Conservation (phyloP, 371 early-diverging fungal species). For the Apophysomyces trapeziformis region DNA sequence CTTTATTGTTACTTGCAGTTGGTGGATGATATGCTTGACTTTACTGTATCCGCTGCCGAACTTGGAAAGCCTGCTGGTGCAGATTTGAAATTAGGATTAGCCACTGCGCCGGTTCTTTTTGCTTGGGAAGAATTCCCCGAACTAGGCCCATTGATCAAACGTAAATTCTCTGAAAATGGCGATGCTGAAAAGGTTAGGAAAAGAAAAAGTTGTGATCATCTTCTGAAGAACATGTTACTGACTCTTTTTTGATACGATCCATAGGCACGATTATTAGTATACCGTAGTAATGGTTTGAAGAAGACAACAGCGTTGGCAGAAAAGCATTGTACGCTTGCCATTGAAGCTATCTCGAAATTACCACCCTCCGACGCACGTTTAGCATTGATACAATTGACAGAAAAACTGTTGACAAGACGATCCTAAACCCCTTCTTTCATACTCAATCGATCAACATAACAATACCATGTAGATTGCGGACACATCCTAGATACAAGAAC, state of each 20-base stretch:
- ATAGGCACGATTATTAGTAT: conserved; percentile 71
- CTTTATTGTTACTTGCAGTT: conserved; percentile 48
- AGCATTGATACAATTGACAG: conserved; percentile 68
- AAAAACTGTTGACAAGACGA: conserved; percentile 54
- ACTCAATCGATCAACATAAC: neutral
- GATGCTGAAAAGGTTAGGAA: conserved; percentile 62
- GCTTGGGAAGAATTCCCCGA: conserved; percentile 91
- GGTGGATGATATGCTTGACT: conserved; percentile 93
- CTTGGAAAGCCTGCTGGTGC: conserved; percentile 92
- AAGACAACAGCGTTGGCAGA: conserved; percentile 65
- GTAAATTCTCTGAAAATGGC: conserved; percentile 75
- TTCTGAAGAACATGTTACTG: no score
- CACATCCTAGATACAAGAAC: neutral
- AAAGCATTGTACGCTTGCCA: conserved; percentile 63
- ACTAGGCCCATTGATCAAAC: conserved; percentile 81
- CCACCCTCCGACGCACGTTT: conserved; percentile 73
- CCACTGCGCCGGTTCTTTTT: conserved; percentile 93
- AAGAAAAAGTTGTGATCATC: neutral
- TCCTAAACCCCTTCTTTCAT: conserved; percentile 18
- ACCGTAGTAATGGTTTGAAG: conserved; percentile 70
- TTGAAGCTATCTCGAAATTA: conserved; percentile 57
- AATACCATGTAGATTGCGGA: neutral
- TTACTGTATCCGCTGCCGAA: conserved; percentile 75
- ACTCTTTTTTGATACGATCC: neutral
- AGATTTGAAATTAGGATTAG: conserved; percentile 84